Percentiles rank a stretch among this genome's conserved stretches.
These are phyloP conservation scores for Chaetomium sp. DNA, from an alignment of 2,329 filamentous ascomycete species.

Conservation along the genomic window DNA sequence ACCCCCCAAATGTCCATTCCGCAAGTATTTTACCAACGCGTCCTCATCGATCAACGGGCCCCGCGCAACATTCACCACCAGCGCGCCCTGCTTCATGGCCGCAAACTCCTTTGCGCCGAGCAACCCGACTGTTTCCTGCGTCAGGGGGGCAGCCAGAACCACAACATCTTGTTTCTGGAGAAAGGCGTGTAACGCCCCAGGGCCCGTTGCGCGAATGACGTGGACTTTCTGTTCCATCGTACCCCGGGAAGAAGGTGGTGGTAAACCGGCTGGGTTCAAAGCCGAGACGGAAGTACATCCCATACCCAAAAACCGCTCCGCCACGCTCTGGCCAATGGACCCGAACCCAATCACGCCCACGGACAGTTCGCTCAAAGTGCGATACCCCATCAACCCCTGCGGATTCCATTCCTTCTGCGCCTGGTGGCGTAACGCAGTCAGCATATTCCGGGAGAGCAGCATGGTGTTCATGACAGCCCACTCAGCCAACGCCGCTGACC, in stretches of 20 bases:
- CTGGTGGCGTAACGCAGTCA: not conserved
- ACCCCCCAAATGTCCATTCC: not conserved
- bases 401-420: not conserved
- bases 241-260: not conserved
- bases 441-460: not conserved
- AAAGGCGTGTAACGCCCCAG: not conserved
- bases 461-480: constrained; percentile 5
- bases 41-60: not conserved
- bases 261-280: not conserved
- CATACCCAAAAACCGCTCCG: not conserved
- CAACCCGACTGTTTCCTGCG: not conserved
- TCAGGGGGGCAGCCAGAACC: not conserved
- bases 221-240: not conserved
- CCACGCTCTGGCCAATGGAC: not conserved
- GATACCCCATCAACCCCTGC: not conserved
- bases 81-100: not conserved
- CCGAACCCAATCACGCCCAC: constrained; percentile 3
- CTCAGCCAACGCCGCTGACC: not conserved
- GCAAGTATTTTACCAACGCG: not conserved
- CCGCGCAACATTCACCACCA: not conserved
- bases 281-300: not conserved
- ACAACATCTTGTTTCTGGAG: not conserved
- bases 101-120: not conserved
- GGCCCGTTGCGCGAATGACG: not conserved
- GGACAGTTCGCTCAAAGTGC: not conserved